Evolutionary conservation across 1,284 basidiomycete species (phyloP).

Genomic region (Lentinula novae-zelandiae): DNA sequence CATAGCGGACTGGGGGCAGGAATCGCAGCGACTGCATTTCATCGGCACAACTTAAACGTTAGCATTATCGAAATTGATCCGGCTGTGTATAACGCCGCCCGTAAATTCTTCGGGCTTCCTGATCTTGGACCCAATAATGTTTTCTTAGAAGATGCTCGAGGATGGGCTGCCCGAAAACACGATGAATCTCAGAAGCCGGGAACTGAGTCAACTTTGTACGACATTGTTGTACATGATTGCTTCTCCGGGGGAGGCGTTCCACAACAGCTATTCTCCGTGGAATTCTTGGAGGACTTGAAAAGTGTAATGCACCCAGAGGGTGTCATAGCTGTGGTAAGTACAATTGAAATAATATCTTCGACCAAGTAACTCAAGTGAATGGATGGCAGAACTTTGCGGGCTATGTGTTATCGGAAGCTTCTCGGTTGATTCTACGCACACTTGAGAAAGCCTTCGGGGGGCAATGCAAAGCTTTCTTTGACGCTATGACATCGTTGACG

Average conservation of each 20-base stretch:
- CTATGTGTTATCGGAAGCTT: constrained; percentile 54
- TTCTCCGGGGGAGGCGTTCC: constrained; percentile 90
- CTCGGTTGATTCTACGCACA: constrained; percentile 67
- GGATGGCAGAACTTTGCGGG: constrained; percentile 53
- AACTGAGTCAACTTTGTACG: constrained; percentile 42
- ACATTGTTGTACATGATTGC: constrained; percentile 85
- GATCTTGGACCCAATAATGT: constrained; percentile 53
- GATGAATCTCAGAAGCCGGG: constrained; percentile 20
- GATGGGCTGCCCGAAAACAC: constrained; percentile 50
- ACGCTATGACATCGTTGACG: constrained; percentile 35
- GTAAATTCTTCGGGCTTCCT: constrained; percentile 73
- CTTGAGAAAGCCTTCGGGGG: constrained; percentile 57
- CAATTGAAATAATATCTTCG: neutral
- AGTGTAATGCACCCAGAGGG: constrained; percentile 66
- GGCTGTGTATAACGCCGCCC: constrained; percentile 81
- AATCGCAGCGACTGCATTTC: constrained; percentile 71
- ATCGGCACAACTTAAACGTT: constrained; percentile 61
- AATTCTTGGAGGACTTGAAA: constrained; percentile 78
- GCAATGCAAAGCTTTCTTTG: constrained; percentile 80
- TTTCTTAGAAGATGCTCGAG: constrained; percentile 73
- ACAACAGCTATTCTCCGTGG: constrained; percentile 72
- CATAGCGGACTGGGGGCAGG: constrained; percentile 83
- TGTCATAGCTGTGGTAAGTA: constrained; percentile 73
- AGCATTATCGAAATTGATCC: constrained; percentile 87
- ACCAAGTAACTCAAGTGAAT: constrained; percentile 23